phyloP scores from a whole-genome alignment of 1,284 basidiomycete genomes.

The Meripilus lineatus region DNA sequence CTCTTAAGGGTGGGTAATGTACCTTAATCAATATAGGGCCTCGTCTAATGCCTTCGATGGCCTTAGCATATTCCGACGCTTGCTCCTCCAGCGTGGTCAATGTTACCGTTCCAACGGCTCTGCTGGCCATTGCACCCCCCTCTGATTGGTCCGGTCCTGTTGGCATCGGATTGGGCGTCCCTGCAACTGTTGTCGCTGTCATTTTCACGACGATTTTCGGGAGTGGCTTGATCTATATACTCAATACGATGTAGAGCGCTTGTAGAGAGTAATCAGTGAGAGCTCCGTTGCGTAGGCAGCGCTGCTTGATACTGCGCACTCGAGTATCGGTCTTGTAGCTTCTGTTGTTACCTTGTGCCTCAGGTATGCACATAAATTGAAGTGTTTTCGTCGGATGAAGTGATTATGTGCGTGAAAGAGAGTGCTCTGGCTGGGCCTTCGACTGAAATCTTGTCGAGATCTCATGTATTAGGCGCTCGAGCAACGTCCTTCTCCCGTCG shows the following conservation, averaged over 20 bases:
- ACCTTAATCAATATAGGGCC: not conserved
- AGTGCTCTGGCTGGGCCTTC: too few relatives aligned
- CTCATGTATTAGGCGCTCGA: too few relatives aligned
- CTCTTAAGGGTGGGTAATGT: conserved; percentile 42
- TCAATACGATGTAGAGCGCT: conserved; percentile 43
- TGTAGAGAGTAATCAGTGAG: too few relatives aligned
- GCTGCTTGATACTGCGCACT: too few relatives aligned
- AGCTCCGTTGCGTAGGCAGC: too few relatives aligned
- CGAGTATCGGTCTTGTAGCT: too few relatives aligned
- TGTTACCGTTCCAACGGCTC: conserved; percentile 30
- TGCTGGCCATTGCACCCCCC: conserved; percentile 41
- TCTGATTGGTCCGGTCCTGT: conserved; percentile 56
- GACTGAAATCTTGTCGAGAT: too few relatives aligned
- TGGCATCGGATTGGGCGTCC: conserved; percentile 37
- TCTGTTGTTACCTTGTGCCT: too few relatives aligned
- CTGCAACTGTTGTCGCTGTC: conserved; percentile 41
- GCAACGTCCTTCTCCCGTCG: too few relatives aligned
- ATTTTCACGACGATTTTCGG: conserved; percentile 44
- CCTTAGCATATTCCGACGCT: conserved; percentile 43
- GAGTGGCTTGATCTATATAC: conserved; percentile 37
- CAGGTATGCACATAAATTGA: too few relatives aligned
- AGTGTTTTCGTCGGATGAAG: too few relatives aligned
- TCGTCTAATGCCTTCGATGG: not conserved
- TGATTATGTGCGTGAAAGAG: too few relatives aligned
- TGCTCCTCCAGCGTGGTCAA: conserved; percentile 33